Conservation (phyloP, 2,329 filamentous ascomycete species). For the Coleophoma crateriformis region DNA sequence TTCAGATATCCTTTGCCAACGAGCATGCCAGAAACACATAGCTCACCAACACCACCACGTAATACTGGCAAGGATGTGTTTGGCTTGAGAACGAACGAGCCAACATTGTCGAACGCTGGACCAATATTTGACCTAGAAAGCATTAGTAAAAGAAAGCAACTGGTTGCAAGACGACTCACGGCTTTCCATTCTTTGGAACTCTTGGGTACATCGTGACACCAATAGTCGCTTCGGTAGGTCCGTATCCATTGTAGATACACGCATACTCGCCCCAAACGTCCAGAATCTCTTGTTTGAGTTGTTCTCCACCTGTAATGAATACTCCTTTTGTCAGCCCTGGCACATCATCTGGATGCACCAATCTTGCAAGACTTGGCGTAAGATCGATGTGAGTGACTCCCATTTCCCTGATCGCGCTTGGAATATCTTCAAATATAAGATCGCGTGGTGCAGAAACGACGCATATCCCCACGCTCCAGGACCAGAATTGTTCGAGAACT, state of each 20-base stretch:
- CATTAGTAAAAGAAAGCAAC: not conserved
- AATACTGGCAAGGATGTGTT: constrained; percentile 67
- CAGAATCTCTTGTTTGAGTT: constrained; percentile 82
- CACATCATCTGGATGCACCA: constrained; percentile 74
- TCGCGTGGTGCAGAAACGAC: constrained; percentile 79
- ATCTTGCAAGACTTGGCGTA: constrained; percentile 77
- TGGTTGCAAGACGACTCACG: constrained; percentile 25
- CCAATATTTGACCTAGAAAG: constrained; percentile 68
- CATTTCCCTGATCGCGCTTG: constrained; percentile 64
- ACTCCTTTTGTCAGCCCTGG: constrained; percentile 76
- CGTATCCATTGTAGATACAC: constrained; percentile 89
- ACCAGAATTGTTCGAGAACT: constrained; percentile 92
- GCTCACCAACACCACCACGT: constrained; percentile 75
- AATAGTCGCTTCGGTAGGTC: constrained; percentile 89
- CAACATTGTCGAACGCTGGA: constrained; percentile 80
- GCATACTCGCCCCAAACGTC: constrained; percentile 74
- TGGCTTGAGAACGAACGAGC: constrained; percentile 70
- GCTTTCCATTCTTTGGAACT: constrained; percentile 70
- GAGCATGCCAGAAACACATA: constrained; percentile 81
- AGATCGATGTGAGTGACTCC: constrained; percentile 86
- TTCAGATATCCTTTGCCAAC: constrained; percentile 90
- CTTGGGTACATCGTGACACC: constrained; percentile 86
- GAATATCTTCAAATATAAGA: constrained; percentile 77
- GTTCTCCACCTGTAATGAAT: constrained; percentile 90
- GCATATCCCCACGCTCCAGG: constrained; percentile 84